Base-by-base conservation (phyloP, 2,329 filamentous ascomycete genomes). In the Beauveria pseudobassiana region DNA sequence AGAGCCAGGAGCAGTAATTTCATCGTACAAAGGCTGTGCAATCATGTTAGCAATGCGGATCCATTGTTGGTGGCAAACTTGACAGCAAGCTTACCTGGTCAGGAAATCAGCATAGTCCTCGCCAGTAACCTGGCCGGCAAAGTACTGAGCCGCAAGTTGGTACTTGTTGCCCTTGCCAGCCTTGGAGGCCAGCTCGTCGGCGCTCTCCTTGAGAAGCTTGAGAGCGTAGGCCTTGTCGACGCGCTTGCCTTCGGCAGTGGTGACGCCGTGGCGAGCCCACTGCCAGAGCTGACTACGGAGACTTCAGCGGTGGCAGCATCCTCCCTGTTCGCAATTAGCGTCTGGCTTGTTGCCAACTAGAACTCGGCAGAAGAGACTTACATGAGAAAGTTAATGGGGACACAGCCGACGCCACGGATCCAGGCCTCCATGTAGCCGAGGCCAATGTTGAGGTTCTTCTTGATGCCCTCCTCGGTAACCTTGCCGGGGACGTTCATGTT, bases 371-470 rank as follows among this genome's bases (percentile, higher is more conserved):
- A 56, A 38, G 26, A 50, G 50, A 40, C 76, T 72, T 77, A 85
- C 93, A 98, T 98, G 61, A 98, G 82, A 75, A 89, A 96, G 82
- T 98, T 97, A 78, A 98, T 97, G 54, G 95, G 95, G 59, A 98
- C 93, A 70, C 95, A 99, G 62, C 95, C 95, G 24, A 98, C 84
- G 40, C 93, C 95, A 65, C 93, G 89, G 64, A 98, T 82, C 95
- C 95, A 99, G 64, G 91, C 95, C 78, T 99, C 95, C 93, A 98
- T 99, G 79, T 99, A 99, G 57, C 90, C 89, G 6, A 99, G 85
- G 45, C 93, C 95, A 67, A 99, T 98, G 78, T 92, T 93, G 66
- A 99, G 82, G 80, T 98, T 99, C 87, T 97, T 96, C 72, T 90
- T 87, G 79, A 99, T 97, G 62, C 95, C 95, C 5, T 88, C 91